phyloP scores from a whole-genome alignment of 225 moss, liverwort and hornwort species.

The Marchantia polymorpha region DNA sequence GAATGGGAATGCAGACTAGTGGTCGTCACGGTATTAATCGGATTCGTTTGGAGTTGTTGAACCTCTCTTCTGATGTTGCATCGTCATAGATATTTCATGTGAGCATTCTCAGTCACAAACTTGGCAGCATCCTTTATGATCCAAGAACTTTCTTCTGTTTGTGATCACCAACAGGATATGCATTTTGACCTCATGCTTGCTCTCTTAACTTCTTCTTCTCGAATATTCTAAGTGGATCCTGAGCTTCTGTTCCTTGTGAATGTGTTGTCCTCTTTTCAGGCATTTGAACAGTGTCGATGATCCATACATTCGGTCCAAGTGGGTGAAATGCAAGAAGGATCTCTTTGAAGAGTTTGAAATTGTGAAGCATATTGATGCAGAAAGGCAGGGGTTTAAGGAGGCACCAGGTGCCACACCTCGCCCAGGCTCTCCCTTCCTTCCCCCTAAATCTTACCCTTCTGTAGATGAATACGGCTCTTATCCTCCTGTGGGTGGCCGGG shows the following conservation, averaged over 20 bases:
- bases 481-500: slow-evolving; percentile 43
- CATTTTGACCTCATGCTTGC: not conserved
- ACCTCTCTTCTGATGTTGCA: too few relatives aligned
- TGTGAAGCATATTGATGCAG: slow-evolving; percentile 94
- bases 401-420: slow-evolving; percentile 83
- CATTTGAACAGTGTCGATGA: slow-evolving; percentile 90
- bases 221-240: not conserved
- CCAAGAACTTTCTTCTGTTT: not conserved
- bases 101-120: too few relatives aligned
- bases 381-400: slow-evolving; percentile 96
- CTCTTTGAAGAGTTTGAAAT: slow-evolving; percentile 93
- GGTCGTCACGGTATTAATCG: too few relatives aligned
- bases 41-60: too few relatives aligned
- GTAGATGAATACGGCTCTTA: slow-evolving; percentile 74
- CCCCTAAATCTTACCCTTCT: slow-evolving; percentile 62
- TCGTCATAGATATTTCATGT: too few relatives aligned
- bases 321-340: slow-evolving; percentile 93
- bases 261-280: slow-evolving; percentile 34
- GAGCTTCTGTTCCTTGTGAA: not conserved
- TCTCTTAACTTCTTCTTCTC: not conserved
- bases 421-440: slow-evolving; percentile 62
- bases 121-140: too few relatives aligned
- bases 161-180: not conserved
- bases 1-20: too few relatives aligned
- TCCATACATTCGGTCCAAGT: slow-evolving; percentile 83